phyloP scores from a whole-genome alignment of 352 stramenopile genomes.

The Globisporangium irregulare region DNA sequence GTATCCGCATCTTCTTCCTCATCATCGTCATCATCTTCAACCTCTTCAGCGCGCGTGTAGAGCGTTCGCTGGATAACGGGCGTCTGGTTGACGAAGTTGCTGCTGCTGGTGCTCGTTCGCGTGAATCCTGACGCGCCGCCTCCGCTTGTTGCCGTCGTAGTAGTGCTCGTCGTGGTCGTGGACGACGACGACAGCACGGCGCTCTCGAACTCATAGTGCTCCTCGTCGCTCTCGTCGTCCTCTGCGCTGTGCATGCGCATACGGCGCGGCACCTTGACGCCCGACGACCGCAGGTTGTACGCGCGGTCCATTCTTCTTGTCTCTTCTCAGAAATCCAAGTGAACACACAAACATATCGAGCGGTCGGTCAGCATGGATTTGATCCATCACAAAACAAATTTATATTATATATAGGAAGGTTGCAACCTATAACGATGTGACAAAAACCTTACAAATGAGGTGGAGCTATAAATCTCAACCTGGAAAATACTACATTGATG shows the following conservation, averaged over 20 bases:
- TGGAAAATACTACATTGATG: no score
- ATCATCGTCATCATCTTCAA: conserved; percentile 31
- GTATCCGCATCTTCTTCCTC: conserved; percentile 35
- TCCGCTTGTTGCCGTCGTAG: background rate
- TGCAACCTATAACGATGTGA: no score
- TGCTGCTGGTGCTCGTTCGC: conserved; percentile 7
- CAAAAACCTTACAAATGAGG: no score
- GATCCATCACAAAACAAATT: no score
- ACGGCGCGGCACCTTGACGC: conserved; percentile 14
- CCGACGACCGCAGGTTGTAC: conserved; percentile 33
- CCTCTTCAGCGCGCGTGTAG: conserved; percentile 37
- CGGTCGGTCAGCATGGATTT: background rate
- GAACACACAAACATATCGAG: no score
- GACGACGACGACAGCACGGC: background rate
- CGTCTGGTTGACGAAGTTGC: conserved; percentile 31
- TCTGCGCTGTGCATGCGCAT: conserved; percentile 5
- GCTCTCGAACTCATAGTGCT: conserved; percentile 17
- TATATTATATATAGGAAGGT: no score
- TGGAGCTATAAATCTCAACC: no score
- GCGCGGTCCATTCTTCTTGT: conserved; percentile 18
- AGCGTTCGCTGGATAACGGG: conserved; percentile 63
- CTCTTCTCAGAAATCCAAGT: background rate
- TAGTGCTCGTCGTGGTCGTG: background rate
- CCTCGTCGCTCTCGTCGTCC: conserved; percentile 3
- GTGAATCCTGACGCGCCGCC: background rate